Evolutionary conservation across 192 early-diverging fungal genomes (phyloP), one percentile per base, ranked within the genome.

Genomic region (Coemansia sp.): DNA sequence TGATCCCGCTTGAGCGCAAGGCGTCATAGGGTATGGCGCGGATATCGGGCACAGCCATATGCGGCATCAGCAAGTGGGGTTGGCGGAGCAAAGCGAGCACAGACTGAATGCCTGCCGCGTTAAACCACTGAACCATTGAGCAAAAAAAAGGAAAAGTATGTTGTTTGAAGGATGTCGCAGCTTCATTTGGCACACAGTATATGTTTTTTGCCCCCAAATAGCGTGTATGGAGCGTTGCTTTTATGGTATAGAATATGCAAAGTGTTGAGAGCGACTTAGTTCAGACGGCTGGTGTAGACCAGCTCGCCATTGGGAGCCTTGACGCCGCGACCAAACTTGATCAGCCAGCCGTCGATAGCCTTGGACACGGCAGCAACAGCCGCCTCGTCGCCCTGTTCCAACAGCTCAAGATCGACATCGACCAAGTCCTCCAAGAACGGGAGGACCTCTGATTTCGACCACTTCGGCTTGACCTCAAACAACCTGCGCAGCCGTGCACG

Each of bases 111-210:
- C 86, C 92, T 6, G 88, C 78, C 0, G 84, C 17, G 71, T 97
- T 97, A 25, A 94, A 76, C 73, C 89, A 92, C 73, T 97, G 95
- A 10, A 86, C 90, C 91, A 93, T 93, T 45, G n/a, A 38, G 32
- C 36, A 56, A 3, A 35, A 6, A 20, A 1, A 58, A 24, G 6
- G 37, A 38, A 38, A 38, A n/a, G n/a, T n/a, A n/a, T n/a, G n/a
- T n/a, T n/a, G n/a, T n/a, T n/a, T n/a, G n/a, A n/a, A n/a, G n/a
- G n/a, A n/a, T n/a, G n/a, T n/a, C n/a, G n/a, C n/a, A n/a, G n/a
- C n/a, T 29, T 32, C 5, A 19, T 45, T 29, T 12, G 29, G 29
- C 27, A 42, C 19, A 29, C 4, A 31, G 27, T n/a, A 54, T 31
- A n/a, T n/a, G 5, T 4, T 4, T 15, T 25, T 51, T 24, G 15